phyloP scores from a whole-genome alignment of 495 filamentous ascomycete species.

The Trichoderma orchidacearum region DNA sequence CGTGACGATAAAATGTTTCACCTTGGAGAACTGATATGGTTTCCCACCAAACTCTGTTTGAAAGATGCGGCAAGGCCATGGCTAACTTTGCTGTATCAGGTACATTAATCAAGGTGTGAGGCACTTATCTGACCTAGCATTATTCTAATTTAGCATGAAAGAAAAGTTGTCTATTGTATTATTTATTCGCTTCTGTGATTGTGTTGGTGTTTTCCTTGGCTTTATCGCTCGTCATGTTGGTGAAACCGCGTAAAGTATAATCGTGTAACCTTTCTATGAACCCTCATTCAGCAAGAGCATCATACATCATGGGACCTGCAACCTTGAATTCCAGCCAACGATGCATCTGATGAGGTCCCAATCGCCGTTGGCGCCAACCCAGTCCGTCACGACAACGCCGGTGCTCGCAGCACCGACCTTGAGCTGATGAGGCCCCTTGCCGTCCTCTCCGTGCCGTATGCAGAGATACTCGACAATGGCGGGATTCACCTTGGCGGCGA shows the following conservation, averaged over 20 bases:
- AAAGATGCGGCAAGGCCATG: not conserved
- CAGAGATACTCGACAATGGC: conserved; percentile 71
- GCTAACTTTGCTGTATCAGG: not conserved
- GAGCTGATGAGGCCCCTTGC: conserved; percentile 26
- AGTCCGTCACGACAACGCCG: conserved; percentile 89
- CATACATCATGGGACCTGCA: conserved; percentile 33
- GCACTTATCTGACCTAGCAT: too few species aligned
- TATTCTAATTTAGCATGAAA: too few species aligned
- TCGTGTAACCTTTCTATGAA: too few species aligned
- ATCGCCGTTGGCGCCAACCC: conserved; percentile 78
- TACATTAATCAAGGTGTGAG: not conserved
- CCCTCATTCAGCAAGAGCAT: not conserved
- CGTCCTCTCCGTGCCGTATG: conserved; percentile 40
- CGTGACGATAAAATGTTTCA: conserved; percentile 68
- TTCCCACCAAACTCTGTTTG: not conserved
- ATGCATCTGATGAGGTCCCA: conserved; percentile 88
- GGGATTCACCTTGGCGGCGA: conserved; percentile 90
- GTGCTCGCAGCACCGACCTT: conserved; percentile 61
- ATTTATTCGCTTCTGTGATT: too few species aligned
- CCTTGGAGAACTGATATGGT: conserved; percentile 86
- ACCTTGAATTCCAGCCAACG: conserved; percentile 77
- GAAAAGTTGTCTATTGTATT: too few species aligned
- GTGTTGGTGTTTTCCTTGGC: too few species aligned
- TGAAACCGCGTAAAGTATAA: too few species aligned
- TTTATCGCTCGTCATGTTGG: too few species aligned